phyloP scores from a whole-genome alignment of 2,329 filamentous ascomycete genomes.

The Lecanicillium sp. region DNA sequence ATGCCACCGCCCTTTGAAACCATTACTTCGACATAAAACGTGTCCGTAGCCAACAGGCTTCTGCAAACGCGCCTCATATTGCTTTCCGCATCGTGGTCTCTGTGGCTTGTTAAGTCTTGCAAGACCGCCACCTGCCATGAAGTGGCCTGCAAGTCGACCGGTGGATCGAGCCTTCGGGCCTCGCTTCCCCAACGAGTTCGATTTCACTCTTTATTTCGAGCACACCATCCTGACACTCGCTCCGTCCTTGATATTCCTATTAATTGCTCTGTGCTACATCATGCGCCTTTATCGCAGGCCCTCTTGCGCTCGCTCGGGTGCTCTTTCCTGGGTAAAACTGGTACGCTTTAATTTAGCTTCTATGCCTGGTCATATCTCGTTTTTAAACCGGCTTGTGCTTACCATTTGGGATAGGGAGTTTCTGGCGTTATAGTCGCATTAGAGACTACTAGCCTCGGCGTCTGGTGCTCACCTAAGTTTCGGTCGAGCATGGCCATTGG shows the following conservation, averaged over 20 bases:
- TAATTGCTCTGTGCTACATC: conserved; percentile 1
- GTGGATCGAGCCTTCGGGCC: conserved; percentile 1
- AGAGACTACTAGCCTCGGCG: not conserved
- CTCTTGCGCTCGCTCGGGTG: not conserved
- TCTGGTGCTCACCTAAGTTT: not conserved
- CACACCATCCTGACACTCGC: conserved; percentile 2
- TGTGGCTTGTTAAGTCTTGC: no score
- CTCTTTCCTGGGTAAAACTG: conserved; percentile 3
- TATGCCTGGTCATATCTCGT: no score
- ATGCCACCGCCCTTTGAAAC: no score
- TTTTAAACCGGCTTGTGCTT: no score
- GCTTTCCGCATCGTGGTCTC: no score
- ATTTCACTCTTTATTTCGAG: conserved; percentile 4
- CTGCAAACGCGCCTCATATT: no score
- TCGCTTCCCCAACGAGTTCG: not conserved
- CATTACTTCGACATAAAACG: no score
- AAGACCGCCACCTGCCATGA: no score
- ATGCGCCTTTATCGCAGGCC: not conserved
- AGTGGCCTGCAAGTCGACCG: no score
- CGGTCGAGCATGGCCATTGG: not conserved
- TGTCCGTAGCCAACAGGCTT: no score
- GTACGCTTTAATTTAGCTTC: not conserved
- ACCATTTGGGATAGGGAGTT: no score
- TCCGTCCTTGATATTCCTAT: not conserved
- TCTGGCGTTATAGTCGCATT: not conserved